These are phyloP conservation scores for Potentilla sterilis DNA, from an alignment of 306 rosid species.

Conservation along the genomic window DNA sequence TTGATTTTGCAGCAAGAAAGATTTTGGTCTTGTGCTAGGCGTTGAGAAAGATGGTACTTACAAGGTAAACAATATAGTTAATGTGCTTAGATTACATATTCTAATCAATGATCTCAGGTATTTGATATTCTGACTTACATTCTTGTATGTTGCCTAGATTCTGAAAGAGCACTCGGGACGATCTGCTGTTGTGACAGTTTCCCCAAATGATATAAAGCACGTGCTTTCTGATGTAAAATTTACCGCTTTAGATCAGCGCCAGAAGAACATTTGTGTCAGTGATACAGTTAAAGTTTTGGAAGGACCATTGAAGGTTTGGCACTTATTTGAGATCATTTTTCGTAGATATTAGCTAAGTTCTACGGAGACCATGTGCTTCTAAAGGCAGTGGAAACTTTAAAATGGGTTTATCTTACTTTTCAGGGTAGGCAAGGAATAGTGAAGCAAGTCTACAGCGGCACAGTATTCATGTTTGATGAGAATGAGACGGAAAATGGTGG, in stretches of 20 bases:
- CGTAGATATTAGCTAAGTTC: neutral
- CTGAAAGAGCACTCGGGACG: conserved; percentile 62
- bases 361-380: conserved; percentile 12
- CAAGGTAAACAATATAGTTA: conserved; percentile 55
- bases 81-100: neutral
- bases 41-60: conserved; percentile 75
- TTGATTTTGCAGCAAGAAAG: conserved; percentile 68
- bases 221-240: conserved; percentile 66
- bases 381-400: conserved; percentile 12
- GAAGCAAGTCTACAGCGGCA: conserved; percentile 72
- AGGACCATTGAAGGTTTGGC: conserved; percentile 72
- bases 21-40: conserved; percentile 80
- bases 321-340: conserved; percentile 13
- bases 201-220: conserved; percentile 50
- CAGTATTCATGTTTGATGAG: conserved; percentile 62
- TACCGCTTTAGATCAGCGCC: conserved; percentile 64
- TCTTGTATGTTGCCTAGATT: conserved; percentile 48
- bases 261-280: conserved; percentile 58
- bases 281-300: conserved; percentile 72
- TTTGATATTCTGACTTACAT: conserved; percentile 7
- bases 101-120: neutral
- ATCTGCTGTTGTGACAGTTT: conserved; percentile 52
- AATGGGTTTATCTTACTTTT: conserved; percentile 29
- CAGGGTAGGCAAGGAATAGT: conserved; percentile 91
- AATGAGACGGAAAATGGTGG: conserved; percentile 71